Evolutionary conservation across 1,284 basidiomycete genomes (phyloP).

Genomic region (Pseudozyma tsukubaensis): DNA sequence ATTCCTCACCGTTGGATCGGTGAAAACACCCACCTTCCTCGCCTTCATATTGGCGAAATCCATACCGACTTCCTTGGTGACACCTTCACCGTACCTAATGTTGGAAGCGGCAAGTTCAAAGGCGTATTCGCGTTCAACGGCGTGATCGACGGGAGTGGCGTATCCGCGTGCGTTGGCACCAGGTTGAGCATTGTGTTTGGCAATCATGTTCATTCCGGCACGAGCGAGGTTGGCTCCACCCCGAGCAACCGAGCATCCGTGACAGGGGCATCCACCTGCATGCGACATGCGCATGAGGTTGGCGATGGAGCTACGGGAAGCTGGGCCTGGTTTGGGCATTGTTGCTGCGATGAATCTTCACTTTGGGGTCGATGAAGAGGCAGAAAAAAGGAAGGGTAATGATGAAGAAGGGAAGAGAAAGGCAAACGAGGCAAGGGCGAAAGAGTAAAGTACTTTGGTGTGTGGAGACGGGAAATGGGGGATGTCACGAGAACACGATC

Average conservation of each 20-base stretch:
- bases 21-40: conserved; percentile 87
- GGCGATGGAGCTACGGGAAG: conserved; percentile 41
- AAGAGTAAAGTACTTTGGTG: background rate
- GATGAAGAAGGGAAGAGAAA: background rate
- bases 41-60: conserved; percentile 76
- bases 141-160: conserved; percentile 83
- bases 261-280: conserved; percentile 58
- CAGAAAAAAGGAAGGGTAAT: background rate
- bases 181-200: conserved; percentile 47
- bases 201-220: conserved; percentile 60
- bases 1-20: conserved; percentile 85
- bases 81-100: conserved; percentile 71
- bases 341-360: too few species aligned
- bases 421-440: conserved; percentile 1
- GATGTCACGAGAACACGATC: conserved; percentile 4
- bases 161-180: conserved; percentile 58
- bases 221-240: conserved; percentile 28
- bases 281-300: conserved; percentile 64
- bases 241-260: conserved; percentile 53
- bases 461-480: background rate
- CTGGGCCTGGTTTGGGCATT: conserved; percentile 50
- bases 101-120: conserved; percentile 96
- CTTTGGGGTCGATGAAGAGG: background rate
- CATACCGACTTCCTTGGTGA: conserved; percentile 83
- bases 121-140: conserved; percentile 86